Conservation (phyloP, 2,329 filamentous ascomycete genomes). For the Aspergillaceae sp. region DNA sequence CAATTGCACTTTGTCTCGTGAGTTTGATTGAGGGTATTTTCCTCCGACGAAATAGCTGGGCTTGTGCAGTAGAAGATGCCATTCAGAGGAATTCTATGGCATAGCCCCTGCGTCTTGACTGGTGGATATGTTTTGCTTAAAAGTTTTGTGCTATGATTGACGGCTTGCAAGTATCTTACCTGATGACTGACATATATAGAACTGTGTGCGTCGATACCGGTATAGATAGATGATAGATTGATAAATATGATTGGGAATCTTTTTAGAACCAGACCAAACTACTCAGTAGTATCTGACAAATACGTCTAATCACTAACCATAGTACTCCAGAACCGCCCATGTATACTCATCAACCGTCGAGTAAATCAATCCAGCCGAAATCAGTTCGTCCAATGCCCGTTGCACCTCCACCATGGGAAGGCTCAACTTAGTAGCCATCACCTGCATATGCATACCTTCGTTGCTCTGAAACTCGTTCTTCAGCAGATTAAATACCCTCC, state of each 20-base stretch:
- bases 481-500: constrained; percentile 64
- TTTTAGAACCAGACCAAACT: not conserved
- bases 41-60: constrained; percentile 48
- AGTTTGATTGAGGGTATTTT: constrained; percentile 49
- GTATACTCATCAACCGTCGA: constrained; percentile 90
- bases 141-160: too few species aligned
- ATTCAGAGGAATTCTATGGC: constrained; percentile 43
- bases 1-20: constrained; percentile 58
- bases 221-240: not conserved
- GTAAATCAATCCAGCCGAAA: constrained; percentile 67
- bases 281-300: not conserved
- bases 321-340: constrained; percentile 69
- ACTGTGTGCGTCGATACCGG: too few species aligned
- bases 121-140: too few species aligned
- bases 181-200: too few species aligned
- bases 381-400: constrained; percentile 71
- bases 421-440: constrained; percentile 58
- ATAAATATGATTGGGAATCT: not conserved
- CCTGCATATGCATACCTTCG: constrained; percentile 74
- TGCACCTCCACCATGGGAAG: constrained; percentile 63
- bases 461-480: constrained; percentile 60
- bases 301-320: not conserved
- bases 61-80: constrained; percentile 53
- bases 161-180: too few species aligned
- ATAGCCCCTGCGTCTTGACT: too few species aligned